Conservation (phyloP, 2,329 filamentous ascomycete species). For the Microcyclospora pomicola region DNA sequence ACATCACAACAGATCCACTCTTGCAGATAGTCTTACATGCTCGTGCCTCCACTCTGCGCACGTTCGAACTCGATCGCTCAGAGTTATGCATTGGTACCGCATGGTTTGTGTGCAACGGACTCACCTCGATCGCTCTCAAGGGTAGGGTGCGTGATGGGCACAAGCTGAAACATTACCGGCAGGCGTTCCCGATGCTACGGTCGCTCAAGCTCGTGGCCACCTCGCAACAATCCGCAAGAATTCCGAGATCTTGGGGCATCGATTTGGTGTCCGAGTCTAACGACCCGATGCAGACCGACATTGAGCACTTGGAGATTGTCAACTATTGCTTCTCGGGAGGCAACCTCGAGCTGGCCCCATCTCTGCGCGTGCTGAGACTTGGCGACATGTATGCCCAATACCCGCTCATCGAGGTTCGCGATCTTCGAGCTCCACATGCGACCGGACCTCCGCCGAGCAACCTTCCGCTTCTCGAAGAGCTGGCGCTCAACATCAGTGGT, state of each 20-base stretch:
- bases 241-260: not conserved
- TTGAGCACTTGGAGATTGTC: not conserved
- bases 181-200: constrained; percentile 2
- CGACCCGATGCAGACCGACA: not conserved
- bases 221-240: not conserved
- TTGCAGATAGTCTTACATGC: not conserved
- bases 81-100: not conserved
- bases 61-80: not conserved
- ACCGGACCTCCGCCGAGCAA: no score
- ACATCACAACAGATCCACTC: constrained; percentile 1
- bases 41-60: not conserved
- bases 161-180: not conserved
- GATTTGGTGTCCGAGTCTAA: not conserved
- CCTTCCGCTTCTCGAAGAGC: no score
- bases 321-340: not conserved
- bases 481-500: no score
- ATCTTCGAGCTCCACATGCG: not conserved
- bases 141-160: not conserved
- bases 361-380: no score
- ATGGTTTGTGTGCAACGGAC: not conserved
- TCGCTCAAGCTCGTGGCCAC: not conserved
- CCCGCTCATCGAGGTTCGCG: no score
- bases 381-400: no score
- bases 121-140: not conserved
- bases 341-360: no score